A percentile compares a stretch with the other conserved stretches of the same genome.
Evolutionary conservation across 2,329 filamentous ascomycete species (phyloP).

Genomic region (Beauveria sp.): DNA sequence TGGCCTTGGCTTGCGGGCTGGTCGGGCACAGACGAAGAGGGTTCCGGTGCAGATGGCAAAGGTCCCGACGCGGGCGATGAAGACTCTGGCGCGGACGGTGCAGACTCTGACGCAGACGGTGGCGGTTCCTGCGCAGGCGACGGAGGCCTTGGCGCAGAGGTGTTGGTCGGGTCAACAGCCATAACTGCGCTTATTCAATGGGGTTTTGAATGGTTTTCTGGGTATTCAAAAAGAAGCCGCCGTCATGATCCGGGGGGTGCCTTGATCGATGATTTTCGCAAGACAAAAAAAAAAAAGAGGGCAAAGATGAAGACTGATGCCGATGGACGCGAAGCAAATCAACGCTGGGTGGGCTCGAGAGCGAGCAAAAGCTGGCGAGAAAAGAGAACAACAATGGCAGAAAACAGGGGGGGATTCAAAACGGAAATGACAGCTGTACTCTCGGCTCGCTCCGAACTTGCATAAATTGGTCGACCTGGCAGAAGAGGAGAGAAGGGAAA

Average conservation of each 20-base stretch:
- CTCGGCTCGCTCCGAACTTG: neutral
- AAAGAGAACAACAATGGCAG: neutral
- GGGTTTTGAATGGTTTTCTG: neutral
- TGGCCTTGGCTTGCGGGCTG: neutral
- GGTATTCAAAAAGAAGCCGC: neutral
- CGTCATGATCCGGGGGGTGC: neutral
- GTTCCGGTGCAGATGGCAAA: neutral
- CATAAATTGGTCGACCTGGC: neutral
- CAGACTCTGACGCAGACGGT: neutral
- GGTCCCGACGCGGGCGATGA: neutral
- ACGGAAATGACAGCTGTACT: neutral
- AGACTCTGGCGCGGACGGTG: neutral
- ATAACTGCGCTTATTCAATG: neutral
- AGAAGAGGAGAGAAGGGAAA: neutral
- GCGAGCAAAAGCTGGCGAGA: neutral
- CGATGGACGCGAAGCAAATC: neutral
- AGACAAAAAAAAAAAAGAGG: neutral
- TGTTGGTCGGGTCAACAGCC: neutral
- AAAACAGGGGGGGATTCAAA: neutral
- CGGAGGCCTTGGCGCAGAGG: neutral
- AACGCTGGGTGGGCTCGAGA: no score
- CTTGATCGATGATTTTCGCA: neutral
- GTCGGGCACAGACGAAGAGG: neutral
- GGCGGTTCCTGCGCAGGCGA: neutral
- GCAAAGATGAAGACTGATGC: neutral